phyloP scores from a whole-genome alignment of 345 rosid species.

The Mercurialis annua region DNA sequence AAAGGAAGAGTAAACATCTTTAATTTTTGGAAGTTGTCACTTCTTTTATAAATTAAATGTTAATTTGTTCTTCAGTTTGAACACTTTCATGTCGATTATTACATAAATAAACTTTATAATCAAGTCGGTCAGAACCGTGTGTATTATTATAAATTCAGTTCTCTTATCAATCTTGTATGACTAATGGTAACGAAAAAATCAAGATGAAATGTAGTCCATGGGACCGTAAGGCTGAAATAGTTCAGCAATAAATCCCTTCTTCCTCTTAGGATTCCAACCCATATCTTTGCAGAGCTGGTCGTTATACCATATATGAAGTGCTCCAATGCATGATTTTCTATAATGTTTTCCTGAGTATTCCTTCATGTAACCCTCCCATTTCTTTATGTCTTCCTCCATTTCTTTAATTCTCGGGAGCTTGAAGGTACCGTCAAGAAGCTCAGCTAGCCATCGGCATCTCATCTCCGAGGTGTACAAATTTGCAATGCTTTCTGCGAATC shows the following conservation, averaged over 20 bases:
- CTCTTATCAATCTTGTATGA: too few relatives aligned
- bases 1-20: too few relatives aligned
- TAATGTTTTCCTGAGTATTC: conserved; percentile 21
- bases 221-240: conserved; percentile 43
- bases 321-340: conserved; percentile 33
- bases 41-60: too few relatives aligned
- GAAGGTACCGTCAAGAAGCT: conserved; percentile 35
- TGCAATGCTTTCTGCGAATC: conserved; percentile 34
- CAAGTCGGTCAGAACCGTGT: too few relatives aligned
- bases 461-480: conserved; percentile 43
- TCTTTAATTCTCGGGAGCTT: conserved; percentile 28
- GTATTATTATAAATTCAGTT: too few relatives aligned
- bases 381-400: conserved; percentile 33
- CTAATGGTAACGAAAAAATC: too few relatives aligned
- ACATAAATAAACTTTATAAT: too few relatives aligned
- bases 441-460: conserved; percentile 38
- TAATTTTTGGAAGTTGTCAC: too few relatives aligned
- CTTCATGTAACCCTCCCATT: conserved; percentile 33
- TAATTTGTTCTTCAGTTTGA: too few relatives aligned
- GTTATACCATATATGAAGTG: conserved; percentile 39
- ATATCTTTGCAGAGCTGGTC: conserved; percentile 41
- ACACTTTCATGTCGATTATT: too few relatives aligned
- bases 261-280: conserved; percentile 39
- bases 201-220: conserved; percentile 30
- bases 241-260: conserved; percentile 33